Conservation (phyloP, 2,329 filamentous ascomycete species). For the Stagonosporopsis chrysanthemi region DNA sequence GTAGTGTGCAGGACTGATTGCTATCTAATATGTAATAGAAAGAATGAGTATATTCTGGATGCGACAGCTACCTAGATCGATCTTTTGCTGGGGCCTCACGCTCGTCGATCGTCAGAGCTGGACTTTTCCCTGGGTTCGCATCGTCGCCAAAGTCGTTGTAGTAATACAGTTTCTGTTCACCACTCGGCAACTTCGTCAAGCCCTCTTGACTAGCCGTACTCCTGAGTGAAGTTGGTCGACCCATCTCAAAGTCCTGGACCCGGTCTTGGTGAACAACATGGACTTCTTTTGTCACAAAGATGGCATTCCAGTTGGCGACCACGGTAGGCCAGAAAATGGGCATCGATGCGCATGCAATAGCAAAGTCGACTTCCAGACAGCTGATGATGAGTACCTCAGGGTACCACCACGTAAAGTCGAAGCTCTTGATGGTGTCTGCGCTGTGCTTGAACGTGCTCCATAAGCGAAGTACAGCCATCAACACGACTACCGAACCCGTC, state of each 20-base stretch:
- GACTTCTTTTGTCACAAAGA: conserved; percentile 47
- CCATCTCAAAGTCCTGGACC: conserved; percentile 30
- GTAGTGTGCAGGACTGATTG: not conserved
- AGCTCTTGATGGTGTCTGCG: conserved; percentile 13
- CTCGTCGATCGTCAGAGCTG: conserved; percentile 6
- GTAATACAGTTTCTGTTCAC: conserved; percentile 16
- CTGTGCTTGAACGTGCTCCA: conserved; percentile 37
- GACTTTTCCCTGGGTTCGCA: conserved; percentile 5
- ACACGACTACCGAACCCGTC: conserved; percentile 37
- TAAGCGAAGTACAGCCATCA: conserved; percentile 41
- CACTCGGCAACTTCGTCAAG: conserved; percentile 23
- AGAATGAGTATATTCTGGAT: not conserved
- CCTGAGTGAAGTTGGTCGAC: conserved; percentile 26
- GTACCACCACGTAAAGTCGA: conserved; percentile 46
- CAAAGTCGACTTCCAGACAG: conserved; percentile 45
- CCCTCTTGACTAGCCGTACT: conserved; percentile 33
- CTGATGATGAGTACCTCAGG: conserved; percentile 40
- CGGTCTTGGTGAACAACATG: conserved; percentile 37
- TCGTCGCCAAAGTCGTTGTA: conserved; percentile 24
- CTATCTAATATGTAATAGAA: not conserved
- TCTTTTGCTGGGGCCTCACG: not conserved
- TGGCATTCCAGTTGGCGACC: conserved; percentile 36
- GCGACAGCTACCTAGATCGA: not conserved
- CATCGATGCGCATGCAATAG: conserved; percentile 48
- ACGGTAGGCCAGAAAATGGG: conserved; percentile 50